Evolutionary conservation across 768 basidiomycete species (phyloP), one percentile per base, ranked within the genome.

Genomic region (Mycena galopus): DNA sequence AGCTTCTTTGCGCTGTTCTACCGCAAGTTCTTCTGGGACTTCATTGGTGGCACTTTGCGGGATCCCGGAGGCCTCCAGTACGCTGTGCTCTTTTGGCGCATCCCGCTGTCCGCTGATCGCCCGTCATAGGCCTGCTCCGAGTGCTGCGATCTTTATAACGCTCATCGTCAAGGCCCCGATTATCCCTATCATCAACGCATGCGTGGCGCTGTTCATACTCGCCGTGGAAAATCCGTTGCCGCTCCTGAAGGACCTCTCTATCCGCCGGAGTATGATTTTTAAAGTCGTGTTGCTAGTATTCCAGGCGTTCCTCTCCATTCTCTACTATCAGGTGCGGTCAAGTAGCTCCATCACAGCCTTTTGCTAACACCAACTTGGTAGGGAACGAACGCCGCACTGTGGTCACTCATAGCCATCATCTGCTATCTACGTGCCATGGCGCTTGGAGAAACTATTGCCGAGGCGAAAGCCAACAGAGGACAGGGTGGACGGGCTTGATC

Each of bases 1-100:
- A 85, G 89, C 35, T 92, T 94, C 83, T 97, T 89, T 84, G 96
- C 91, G 21, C 80, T 96, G 17, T 84, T 93, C 76, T 96, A 91
- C 84, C 94, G 95, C 82, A 97, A 97, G 84, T 97, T 95, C 89
- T 96, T 97, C 84, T 97, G 94, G 94, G 96, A 97, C 84, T 95
- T 97, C 79, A 84, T 96, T n/a, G 92, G 90, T 70, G 96, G 94
- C 57, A 92, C 87, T 68, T 79, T 95, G 68, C 92, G 93, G 72
- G 87, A 89, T 79, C 94, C 94, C 32, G 94, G 94, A 83, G 94
- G 94, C 64, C 67, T 94, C 29, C 93, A 94, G 94, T 94, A 74
- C 78, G 92, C 60, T n/a, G 32, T 30, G 10, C 17, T 6, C 27
- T 4, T 6, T 6, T 14, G 51, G 50, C 25, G 27, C 37, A 17